These are phyloP conservation scores for Penicillium sp. DNA, from an alignment of 2,329 filamentous ascomycete species.

Conservation along the genomic window DNA sequence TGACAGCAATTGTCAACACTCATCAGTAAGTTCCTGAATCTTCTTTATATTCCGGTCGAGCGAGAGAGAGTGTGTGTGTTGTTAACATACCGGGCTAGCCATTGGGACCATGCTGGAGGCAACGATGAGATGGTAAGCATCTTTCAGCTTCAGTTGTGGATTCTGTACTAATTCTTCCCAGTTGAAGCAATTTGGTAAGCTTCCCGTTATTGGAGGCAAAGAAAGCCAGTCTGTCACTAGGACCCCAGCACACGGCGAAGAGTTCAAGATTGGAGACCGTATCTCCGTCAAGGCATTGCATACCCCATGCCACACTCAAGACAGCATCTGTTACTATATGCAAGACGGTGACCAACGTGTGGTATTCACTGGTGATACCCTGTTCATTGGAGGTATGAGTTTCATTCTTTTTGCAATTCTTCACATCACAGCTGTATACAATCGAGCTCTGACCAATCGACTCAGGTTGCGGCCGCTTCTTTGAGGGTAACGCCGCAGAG, in stretches of 20 bases:
- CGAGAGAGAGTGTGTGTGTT: background rate
- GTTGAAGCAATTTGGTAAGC: constrained; percentile 58
- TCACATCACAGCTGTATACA: background rate
- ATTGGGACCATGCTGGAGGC: constrained; percentile 91
- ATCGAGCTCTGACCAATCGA: constrained; percentile 1
- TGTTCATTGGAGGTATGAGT: constrained; percentile 80
- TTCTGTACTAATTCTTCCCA: constrained; percentile 26
- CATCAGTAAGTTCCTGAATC: constrained; percentile 69
- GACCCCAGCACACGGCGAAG: constrained; percentile 71
- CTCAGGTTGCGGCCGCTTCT: constrained; percentile 87
- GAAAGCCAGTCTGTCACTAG: constrained; percentile 77
- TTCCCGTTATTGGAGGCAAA: constrained; percentile 82
- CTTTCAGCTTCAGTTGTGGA: background rate
- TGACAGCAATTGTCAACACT: constrained; percentile 90
- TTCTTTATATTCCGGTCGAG: too few relatives aligned
- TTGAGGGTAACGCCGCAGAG: constrained; percentile 83
- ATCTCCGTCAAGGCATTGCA: constrained; percentile 85
- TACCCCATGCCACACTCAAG: constrained; percentile 96
- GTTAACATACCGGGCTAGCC: constrained; percentile 53
- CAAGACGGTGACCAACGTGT: constrained; percentile 71
- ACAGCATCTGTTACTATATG: constrained; percentile 94
- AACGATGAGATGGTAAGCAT: constrained; percentile 72
- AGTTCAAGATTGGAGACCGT: constrained; percentile 74
- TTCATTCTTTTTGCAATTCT: background rate
- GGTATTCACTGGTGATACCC: constrained; percentile 93